Evolutionary conservation across 169 alveolate species (phyloP), one percentile per base, ranked within the genome.

Genomic region (Plasmodium gonderi): DNA sequence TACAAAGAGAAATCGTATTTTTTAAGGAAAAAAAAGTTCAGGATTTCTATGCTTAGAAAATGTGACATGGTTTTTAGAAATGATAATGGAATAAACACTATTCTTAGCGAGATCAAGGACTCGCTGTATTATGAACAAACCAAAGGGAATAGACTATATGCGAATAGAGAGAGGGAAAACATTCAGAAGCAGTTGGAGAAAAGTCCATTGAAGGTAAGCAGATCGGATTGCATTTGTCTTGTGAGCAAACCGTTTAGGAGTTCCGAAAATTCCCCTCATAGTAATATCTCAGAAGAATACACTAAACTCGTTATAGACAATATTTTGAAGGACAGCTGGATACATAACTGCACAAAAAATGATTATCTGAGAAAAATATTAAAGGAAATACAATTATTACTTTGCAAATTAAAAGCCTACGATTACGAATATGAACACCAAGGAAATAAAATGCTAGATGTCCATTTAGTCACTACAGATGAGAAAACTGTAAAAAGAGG

Each of bases 301-400:
- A 42, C 7, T 47, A 42, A 40, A 42, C 7, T 23, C 3, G 9
- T 42, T 31, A 2, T 82, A 7, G 29, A 3, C 26, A 85, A 74
- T 54, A 49, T 51, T 75, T 45, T 77, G 12, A 42, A 64, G 69
- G 26, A 31, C 14, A 90, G 79, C 14, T 23, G 8, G 26, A 90
- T 90, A 49, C 23, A 80, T 75, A 90, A 49, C 36, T 90, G 49
- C 79, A 26, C 85, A 29, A n/a, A 54, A 60, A 23, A 60, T 36
- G 80, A 90, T 23, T 31, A 12, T 9, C 42, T 80, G 64, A 49
- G 20, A 7, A 90, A 17, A 51, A 2, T 76, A 33, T 23, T 80
- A 20, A 69, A 74, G 45, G 90, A 79, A 38, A 72, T 90, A 90
- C 9, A 36, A 26, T 40, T 65, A 23, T 78, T 85, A 65, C 67